These are phyloP conservation scores for Fraxinus ornus DNA, from an alignment of 305 asterid genomes.

Conservation along the genomic window DNA sequence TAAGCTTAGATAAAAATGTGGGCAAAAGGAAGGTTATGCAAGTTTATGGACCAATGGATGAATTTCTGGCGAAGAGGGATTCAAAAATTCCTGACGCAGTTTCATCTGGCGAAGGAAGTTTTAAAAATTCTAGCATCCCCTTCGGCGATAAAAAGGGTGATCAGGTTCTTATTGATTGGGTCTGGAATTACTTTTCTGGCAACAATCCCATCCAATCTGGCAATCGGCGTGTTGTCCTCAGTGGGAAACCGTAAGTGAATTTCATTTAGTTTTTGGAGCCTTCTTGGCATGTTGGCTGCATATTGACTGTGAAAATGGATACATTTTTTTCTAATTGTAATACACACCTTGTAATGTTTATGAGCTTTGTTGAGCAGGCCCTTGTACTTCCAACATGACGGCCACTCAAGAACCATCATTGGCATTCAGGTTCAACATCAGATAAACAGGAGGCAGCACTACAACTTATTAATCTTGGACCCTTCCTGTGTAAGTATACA, in stretches of 20 bases:
- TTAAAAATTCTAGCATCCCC: constrained; percentile 23
- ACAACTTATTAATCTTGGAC: constrained; percentile 71
- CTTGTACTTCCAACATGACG: constrained; percentile 89
- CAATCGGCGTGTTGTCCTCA: constrained; percentile 48
- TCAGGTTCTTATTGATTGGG: constrained; percentile 69
- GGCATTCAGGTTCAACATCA: constrained; percentile 75
- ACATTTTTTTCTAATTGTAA: neutral
- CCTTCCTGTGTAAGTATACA: constrained; percentile 68
- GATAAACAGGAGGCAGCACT: constrained; percentile 53
- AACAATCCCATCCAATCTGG: constrained; percentile 36
- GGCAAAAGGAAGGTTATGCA: constrained; percentile 36
- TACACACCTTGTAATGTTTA: constrained; percentile 22
- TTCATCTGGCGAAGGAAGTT: constrained; percentile 27
- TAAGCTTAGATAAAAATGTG: constrained; percentile 14
- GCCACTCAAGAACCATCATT: constrained; percentile 89
- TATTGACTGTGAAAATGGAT: neutral
- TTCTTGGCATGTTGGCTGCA: neutral
- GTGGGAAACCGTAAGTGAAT: constrained; percentile 74
- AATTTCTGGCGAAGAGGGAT: constrained; percentile 49
- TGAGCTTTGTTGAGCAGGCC: constrained; percentile 56
- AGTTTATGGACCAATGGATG: constrained; percentile 84
- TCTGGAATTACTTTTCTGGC: constrained; percentile 77
- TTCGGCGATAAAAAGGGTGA: constrained; percentile 44
- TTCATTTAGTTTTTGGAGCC: constrained; percentile 1
- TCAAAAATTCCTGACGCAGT: constrained; percentile 21